Conservation (phyloP, 805 yeast species). For the Lachancea sp. region DNA sequence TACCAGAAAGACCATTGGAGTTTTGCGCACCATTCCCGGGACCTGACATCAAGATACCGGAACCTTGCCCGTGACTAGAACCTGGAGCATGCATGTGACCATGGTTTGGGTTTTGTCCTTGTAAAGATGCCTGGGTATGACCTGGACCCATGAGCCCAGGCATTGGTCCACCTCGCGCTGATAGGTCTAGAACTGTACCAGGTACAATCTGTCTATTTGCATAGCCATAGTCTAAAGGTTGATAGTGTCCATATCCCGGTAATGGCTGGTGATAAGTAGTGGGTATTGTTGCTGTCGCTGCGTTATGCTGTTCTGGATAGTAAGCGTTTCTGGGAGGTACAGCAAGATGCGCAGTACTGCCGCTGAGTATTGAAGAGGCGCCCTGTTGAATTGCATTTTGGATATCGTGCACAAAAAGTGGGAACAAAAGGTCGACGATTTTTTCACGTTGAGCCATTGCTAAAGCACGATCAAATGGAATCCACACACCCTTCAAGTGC, state of each 20-base stretch:
- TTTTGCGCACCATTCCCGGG: neutral
- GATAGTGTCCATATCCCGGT: constrained; percentile 4
- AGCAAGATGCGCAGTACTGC: neutral
- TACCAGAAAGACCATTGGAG: no score
- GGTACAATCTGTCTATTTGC: no score
- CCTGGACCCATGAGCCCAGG: neutral
- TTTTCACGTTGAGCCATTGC: constrained; percentile 79
- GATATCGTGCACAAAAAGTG: constrained; percentile 68
- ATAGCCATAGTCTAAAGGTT: constrained; percentile 7
- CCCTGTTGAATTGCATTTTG: constrained; percentile 39
- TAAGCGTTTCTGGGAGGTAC: constrained; percentile 2
- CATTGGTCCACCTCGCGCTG: no score
- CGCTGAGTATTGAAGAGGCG: constrained; percentile 7
- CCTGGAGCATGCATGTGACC: neutral
- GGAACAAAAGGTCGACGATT: constrained; percentile 58
- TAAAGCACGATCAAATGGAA: constrained; percentile 75
- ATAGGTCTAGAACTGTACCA: no score
- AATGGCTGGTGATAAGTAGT: constrained; percentile 1
- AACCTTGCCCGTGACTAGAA: neutral
- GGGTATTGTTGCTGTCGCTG: constrained; percentile 7
- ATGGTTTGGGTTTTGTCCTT: neutral
- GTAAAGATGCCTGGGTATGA: neutral
- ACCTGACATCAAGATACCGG: neutral
- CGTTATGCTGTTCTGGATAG: neutral
- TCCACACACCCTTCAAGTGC: constrained; percentile 89